phyloP scores from a whole-genome alignment of 805 yeast genomes.

The Pichia pseudocactophila region DNA sequence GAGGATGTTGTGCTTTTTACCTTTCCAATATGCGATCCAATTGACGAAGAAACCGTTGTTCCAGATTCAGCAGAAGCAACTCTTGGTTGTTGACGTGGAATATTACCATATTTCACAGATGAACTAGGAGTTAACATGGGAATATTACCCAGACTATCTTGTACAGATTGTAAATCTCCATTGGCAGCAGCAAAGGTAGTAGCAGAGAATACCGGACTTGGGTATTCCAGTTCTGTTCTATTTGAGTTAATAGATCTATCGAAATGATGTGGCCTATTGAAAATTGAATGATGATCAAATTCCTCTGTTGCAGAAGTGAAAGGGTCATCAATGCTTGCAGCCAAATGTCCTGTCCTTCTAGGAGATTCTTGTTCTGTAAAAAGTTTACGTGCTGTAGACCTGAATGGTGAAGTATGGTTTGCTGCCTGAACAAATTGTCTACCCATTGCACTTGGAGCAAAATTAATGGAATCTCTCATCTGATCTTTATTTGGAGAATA shows the following conservation, averaged over 20 bases:
- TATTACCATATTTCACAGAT: slow-evolving; percentile 5
- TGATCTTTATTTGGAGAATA: slow-evolving; percentile 38
- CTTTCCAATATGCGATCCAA: slow-evolving; percentile 12
- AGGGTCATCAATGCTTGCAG: slow-evolving; percentile 37
- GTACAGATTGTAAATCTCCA: slow-evolving; percentile 19
- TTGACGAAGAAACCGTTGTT: slow-evolving; percentile 10
- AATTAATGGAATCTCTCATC: slow-evolving; percentile 21
- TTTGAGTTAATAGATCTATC: slow-evolving; percentile 29
- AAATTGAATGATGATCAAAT: slow-evolving; percentile 22
- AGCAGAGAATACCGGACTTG: slow-evolving; percentile 58
- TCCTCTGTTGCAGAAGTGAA: slow-evolving; percentile 34
- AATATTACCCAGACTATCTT: slow-evolving; percentile 14
- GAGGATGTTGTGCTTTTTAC: slow-evolving; percentile 11
- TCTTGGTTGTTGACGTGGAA: slow-evolving; percentile 14
- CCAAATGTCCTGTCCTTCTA: slow-evolving; percentile 42
- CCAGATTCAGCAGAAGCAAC: slow-evolving; percentile 14
- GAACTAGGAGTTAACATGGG: slow-evolving; percentile 19
- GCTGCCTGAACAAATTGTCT: slow-evolving; percentile 30
- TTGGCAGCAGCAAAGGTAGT: slow-evolving; percentile 55
- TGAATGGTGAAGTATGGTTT: slow-evolving; percentile 18
- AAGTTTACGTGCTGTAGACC: slow-evolving; percentile 50
- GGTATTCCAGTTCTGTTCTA: slow-evolving; percentile 44
- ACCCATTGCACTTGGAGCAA: slow-evolving; percentile 29
- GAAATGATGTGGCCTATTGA: slow-evolving; percentile 24
- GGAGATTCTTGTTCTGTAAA: slow-evolving; percentile 70